Base-by-base conservation (phyloP, 352 stramenopile species). In the Globisporangium polare region DNA sequence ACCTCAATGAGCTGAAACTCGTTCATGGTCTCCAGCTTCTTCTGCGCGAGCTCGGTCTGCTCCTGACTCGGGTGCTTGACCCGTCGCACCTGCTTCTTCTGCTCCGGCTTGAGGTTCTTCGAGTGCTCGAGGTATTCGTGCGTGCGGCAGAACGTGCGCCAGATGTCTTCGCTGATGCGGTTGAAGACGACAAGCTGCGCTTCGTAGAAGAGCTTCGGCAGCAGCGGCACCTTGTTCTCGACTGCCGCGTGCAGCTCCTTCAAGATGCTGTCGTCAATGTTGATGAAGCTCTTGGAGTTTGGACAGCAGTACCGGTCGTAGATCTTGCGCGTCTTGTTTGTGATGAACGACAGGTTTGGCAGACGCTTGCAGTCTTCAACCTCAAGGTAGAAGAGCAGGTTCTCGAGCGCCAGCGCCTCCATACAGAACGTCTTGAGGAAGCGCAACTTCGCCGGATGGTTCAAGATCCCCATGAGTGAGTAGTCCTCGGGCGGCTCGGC, bases 381-480 rank as follows among this genome's bases (percentile, higher is more conserved):
- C 41, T 94, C 85, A 9, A 94, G 60, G 63, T 91, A 91, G 61
- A 94, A 94, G 42, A 94, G 78, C 50, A 94, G 53, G 45, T 94
- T 94, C 62, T 94, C 85, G 24, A 92, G 60, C n/a, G 80, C 76
- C 4, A 94, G 58, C 20, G 83, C 84, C 52, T 94, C 82, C 72
- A 94, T 90, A 59, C 85, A 94, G 58, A 89, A 94, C n/a, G 78
- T 89, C 61, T 94, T 94, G 64, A 94, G 79, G 49, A 92, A 94
- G 0, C 81, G 80, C 18, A 92, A 57, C 60, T 92, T 94, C 29
- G 80, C 75, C n/a, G 83, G 79, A 53, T 94, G 80, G 2, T 66
- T 67, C n/a, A 94, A 59, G 26, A 92, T 80, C 0, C 68, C 81
- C 24, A 76, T 22, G 1, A 94, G 75, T 41, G 82, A 83, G 50